A percentile compares a stretch with the other conserved stretches of the same genome.
These are phyloP conservation scores for Ophiocordyceps sinensis DNA, from an alignment of 2,329 filamentous ascomycete genomes.

Conservation along the genomic window DNA sequence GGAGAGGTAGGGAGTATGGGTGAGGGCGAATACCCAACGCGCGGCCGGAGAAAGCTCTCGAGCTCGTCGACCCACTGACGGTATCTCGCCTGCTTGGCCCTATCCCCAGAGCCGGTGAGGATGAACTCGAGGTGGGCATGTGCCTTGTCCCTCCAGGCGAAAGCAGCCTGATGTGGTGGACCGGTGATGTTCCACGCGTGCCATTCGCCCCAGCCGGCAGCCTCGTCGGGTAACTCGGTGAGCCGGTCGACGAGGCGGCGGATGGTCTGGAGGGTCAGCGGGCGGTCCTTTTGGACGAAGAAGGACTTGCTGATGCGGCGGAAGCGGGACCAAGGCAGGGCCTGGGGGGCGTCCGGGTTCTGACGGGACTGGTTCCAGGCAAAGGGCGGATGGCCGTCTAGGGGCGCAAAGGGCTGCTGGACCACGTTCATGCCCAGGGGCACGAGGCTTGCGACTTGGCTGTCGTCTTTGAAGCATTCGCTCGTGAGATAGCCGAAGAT, in stretches of 20 bases:
- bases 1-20: background rate
- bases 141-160: slow-evolving; percentile 6
- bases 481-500: slow-evolving; percentile 3
- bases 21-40: background rate
- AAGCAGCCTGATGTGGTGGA: slow-evolving; percentile 1
- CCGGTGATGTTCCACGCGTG: slow-evolving; percentile 3
- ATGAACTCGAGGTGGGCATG: slow-evolving; percentile 6
- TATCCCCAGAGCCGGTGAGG: slow-evolving; percentile 3
- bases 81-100: slow-evolving; percentile 1
- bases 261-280: background rate
- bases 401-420: slow-evolving; percentile 3
- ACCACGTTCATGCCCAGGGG: slow-evolving; percentile 2
- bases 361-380: slow-evolving; percentile 2
- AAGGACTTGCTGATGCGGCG: slow-evolving; percentile 5
- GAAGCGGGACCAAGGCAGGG: slow-evolving; percentile 3
- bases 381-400: slow-evolving; percentile 2
- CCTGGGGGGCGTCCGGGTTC: background rate
- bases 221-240: slow-evolving; percentile 1
- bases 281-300: slow-evolving; percentile 3
- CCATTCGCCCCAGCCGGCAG: slow-evolving; percentile 4
- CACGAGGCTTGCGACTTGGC: background rate
- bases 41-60: slow-evolving; percentile 2
- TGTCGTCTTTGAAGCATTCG: slow-evolving; percentile 4
- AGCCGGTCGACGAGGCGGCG: slow-evolving; percentile 1
- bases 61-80: slow-evolving; percentile 1